Evolutionary conservation across 306 rosid species (phyloP).

Genomic region (Herpetospermum pedunculosum): DNA sequence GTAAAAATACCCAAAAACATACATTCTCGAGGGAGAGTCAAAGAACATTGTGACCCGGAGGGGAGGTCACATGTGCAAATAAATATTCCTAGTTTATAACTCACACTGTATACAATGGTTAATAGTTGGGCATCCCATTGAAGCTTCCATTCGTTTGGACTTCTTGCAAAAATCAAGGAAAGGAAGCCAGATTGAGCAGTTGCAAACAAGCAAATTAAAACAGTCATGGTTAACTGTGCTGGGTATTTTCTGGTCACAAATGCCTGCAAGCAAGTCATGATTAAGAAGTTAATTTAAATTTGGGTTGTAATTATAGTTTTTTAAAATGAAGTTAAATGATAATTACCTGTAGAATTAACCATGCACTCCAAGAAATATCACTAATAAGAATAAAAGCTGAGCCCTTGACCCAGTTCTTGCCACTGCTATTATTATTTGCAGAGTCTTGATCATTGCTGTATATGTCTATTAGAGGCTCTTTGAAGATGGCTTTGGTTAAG

Average conservation of each 20-base stretch:
- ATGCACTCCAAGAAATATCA: constrained; percentile 21
- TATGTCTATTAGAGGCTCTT: constrained; percentile 15
- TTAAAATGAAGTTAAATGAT: too few relatives aligned
- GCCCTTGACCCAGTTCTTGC: constrained; percentile 30
- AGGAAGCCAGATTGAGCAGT: constrained; percentile 22
- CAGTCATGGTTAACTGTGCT: constrained; percentile 15
- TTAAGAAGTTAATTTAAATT: too few relatives aligned
- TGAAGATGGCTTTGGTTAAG: constrained; percentile 9
- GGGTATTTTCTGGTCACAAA: constrained; percentile 20
- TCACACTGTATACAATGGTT: constrained; percentile 27
- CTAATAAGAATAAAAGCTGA: constrained; percentile 21
- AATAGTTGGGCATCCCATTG: constrained; percentile 23
- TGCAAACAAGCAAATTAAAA: constrained; percentile 25
- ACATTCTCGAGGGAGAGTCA: too few relatives aligned
- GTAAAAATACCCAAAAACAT: too few relatives aligned
- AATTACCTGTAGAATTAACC: constrained; percentile 37
- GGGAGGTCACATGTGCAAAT: too few relatives aligned
- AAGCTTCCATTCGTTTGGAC: constrained; percentile 19
- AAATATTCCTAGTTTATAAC: too few relatives aligned
- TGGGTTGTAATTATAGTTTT: too few relatives aligned
- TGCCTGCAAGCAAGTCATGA: constrained; percentile 18
- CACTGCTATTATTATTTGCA: neutral
- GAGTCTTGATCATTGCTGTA: neutral
- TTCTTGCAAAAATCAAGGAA: constrained; percentile 17
- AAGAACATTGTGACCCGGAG: too few relatives aligned